phyloP scores from a whole-genome alignment of 2,329 filamentous ascomycete species.

The Trichoderma oligosporum region DNA sequence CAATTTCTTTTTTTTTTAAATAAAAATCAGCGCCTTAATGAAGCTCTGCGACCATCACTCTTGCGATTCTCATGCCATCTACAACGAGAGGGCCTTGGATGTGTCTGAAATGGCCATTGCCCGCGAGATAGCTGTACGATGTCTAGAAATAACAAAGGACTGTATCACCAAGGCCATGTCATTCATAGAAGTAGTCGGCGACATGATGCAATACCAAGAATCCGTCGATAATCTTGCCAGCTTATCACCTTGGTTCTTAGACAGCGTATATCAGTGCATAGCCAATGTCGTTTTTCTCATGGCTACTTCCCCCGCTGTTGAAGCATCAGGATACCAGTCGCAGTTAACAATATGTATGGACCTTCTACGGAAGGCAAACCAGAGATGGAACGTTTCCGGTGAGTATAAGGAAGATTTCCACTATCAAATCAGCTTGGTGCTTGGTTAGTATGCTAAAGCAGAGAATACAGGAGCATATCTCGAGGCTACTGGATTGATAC shows the following conservation, averaged over 20 bases:
- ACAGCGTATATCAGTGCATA: conserved; percentile 13
- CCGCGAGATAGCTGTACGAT: conserved; percentile 12
- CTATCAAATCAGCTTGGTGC: neutral
- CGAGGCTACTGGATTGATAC: conserved; percentile 4
- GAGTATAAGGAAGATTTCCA: neutral
- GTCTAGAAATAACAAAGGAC: conserved; percentile 3
- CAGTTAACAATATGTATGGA: neutral
- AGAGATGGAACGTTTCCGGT: conserved; percentile 17
- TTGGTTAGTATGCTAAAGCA: neutral
- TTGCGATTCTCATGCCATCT: conserved; percentile 15
- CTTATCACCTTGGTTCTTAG: conserved; percentile 17
- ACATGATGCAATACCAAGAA: conserved; percentile 4
- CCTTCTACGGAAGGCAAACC: conserved; percentile 4
- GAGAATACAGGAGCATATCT: conserved; percentile 7
- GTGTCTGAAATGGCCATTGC: conserved; percentile 5
- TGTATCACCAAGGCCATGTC: conserved; percentile 1
- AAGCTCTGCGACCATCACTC: conserved; percentile 20
- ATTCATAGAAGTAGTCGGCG: neutral
- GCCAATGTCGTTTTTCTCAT: conserved; percentile 7
- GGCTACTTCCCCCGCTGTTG: neutral
- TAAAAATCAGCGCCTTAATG: conserved; percentile 20
- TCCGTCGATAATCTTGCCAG: neutral
- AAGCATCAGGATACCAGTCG: neutral
- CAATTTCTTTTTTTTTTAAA: neutral
- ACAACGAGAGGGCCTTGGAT: neutral